Evolutionary conservation across 1,284 basidiomycete species (phyloP).

Genomic region (Leccinum pachyderme): DNA sequence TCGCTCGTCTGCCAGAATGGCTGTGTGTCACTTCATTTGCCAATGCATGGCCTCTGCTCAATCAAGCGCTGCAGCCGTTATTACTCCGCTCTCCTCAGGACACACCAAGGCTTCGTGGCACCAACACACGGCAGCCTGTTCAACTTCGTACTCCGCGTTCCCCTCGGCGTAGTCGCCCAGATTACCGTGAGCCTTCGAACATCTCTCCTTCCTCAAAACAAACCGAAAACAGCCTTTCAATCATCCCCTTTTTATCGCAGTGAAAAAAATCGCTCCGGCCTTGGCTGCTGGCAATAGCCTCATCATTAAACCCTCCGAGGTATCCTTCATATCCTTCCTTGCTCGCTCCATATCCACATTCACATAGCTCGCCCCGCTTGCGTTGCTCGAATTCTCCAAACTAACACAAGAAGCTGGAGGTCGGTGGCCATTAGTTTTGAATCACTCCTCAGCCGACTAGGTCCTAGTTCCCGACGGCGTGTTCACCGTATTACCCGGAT

Average conservation of each 20-base stretch:
- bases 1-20: constrained; percentile 77
- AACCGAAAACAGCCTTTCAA: constrained; percentile 65
- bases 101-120: constrained; percentile 65
- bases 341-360: constrained; percentile 2
- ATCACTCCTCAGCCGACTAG: background rate
- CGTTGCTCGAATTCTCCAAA: constrained; percentile 71
- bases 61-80: constrained; percentile 53
- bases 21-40: constrained; percentile 47
- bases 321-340: constrained; percentile 19
- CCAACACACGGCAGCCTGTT: constrained; percentile 76
- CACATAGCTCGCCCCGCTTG: constrained; percentile 68
- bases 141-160: constrained; percentile 75
- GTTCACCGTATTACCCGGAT: constrained; percentile 70
- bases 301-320: constrained; percentile 81
- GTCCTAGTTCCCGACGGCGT: constrained; percentile 69
- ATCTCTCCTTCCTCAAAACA: constrained; percentile 3
- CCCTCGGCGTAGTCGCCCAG: constrained; percentile 81
- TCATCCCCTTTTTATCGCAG: constrained; percentile 76
- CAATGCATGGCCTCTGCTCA: constrained; percentile 4
- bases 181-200: constrained; percentile 56
- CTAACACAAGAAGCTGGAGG: constrained; percentile 65
- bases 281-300: constrained; percentile 82
- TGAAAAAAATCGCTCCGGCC: constrained; percentile 85
- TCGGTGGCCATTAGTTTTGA: constrained; percentile 31
- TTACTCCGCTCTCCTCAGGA: constrained; percentile 70